Base-by-base conservation (phyloP, 306 rosid species). In the Vigna hirtella region DNA sequence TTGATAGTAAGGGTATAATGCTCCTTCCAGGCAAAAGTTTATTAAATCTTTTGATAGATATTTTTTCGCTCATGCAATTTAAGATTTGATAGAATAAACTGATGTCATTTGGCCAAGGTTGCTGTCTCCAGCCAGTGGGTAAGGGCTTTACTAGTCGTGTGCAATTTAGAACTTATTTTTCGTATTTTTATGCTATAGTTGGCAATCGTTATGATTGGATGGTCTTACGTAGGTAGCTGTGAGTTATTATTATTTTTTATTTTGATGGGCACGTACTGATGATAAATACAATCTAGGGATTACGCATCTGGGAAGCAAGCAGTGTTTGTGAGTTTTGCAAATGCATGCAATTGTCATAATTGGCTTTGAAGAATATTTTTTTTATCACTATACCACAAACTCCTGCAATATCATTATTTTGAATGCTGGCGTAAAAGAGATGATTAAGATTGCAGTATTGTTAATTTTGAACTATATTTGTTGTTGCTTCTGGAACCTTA, bases 331-430 rank as follows among this genome's bases (percentile, higher is more conserved):
- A 26, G 28, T 26, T 55, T 61, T 50, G 69, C 70, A 72, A 80
- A 64, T 72, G 58, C 56, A 2, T 66, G 17, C 53, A 53, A 24
- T 15, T 48, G 18, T 32, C 24, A 53, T 28, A 45, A 18, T 52
- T 55, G 83, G 15, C 42, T 43, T 18, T 82, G 22, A 66, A 63
- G 52, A 76, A 50, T 82, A 42, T 34, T 10, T 78, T 2, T 26
- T 26, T 17, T 38, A 64, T 18, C 61, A 14, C n/a, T 17, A 11
- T 68, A 34, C 55, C 57, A 55, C 28, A 26, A 26, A 26, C 28
- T 26, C 28, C 28, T 26, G 28, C 28, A 26, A 26, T 26, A 2
- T 26, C 28, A 26, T 55, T 38, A 5, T 55, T 16, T 53, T 66
- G 50, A 64, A 48, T 66, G 14, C 52, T 36, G 42, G 43, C 7